Base-by-base conservation (phyloP, 106 monocot genomes). In the Acorus gramineus region DNA sequence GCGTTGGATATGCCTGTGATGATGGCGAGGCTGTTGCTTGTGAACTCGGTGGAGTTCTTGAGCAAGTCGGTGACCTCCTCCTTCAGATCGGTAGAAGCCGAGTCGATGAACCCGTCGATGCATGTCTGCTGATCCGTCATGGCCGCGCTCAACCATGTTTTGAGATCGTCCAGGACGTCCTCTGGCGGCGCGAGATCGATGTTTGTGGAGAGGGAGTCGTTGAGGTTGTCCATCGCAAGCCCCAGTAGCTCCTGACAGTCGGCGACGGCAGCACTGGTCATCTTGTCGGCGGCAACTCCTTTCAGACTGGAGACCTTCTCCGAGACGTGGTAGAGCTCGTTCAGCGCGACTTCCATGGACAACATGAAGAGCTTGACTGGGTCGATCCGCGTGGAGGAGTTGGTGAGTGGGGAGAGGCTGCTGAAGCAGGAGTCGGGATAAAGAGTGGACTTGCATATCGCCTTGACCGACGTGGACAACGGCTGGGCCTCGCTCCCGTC, bases 131-230 rank as follows among this genome's bases (percentile, higher is more conserved):
- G 51, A 14, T 14, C 13, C 10, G 64, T 52, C 14, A 64, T 3
- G n/a, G 64, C 64, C 2, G 64, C 3, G 42, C 72, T 73, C 10
- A 73, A 65, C 72, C 72, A 73, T 8, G 55, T 64, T 57, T 64
- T 65, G 52, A 65, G 56, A 43, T 73, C 72, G 14, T 64, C 71
- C 28, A 28, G 28, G 8, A 63, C 14, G 11, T 12, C 46, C 7
- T 60, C 66, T 4, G 8, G 44, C 14, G 58, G 46, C 9, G 68
- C 11, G 12, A 75, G 48, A 44, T 62, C 75, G 43, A 47, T 28
- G 28, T 28, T 2, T 9, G 54, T 7, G 8, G 48, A 42, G 2
- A 75, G 28, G 14, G 67, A 55, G 49, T 68, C 66, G 53, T 67
- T 74, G 45, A 74, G 66, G 6, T 43, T 13, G 44, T 61, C 60